phyloP scores from a whole-genome alignment of 1,139 yeast species.

The Taphrina flavorubra region DNA sequence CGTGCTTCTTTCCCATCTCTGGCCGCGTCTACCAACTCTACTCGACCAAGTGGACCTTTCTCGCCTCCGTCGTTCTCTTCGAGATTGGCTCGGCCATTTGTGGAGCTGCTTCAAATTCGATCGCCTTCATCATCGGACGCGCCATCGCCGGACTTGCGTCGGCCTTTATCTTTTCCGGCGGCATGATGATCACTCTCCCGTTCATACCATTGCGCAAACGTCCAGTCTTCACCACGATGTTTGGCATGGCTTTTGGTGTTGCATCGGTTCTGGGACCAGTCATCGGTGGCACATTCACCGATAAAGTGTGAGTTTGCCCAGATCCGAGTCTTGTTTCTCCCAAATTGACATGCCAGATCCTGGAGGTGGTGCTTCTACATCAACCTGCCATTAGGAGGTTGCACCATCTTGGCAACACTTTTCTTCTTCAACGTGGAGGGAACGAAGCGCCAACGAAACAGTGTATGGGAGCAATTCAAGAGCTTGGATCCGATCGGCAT shows the following conservation, averaged over 20 bases:
- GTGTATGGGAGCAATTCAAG: slow-evolving; percentile 52
- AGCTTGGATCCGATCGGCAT: slow-evolving; percentile 60
- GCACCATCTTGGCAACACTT: slow-evolving; percentile 58
- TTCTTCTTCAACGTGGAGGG: slow-evolving; percentile 64
- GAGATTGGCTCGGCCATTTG: slow-evolving; percentile 55
- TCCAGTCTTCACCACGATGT: slow-evolving; percentile 58
- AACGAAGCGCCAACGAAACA: slow-evolving; percentile 54
- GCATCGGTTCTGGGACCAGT: slow-evolving; percentile 70
- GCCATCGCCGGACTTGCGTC: slow-evolving; percentile 76
- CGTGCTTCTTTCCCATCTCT: slow-evolving; percentile 56
- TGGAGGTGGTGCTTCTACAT: slow-evolving; percentile 85
- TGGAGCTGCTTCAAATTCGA: slow-evolving; percentile 65
- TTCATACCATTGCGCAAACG: slow-evolving; percentile 64
- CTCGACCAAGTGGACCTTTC: slow-evolving; percentile 63
- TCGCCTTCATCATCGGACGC: slow-evolving; percentile 70
- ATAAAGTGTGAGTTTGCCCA: slow-evolving; percentile 45
- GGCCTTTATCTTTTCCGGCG: slow-evolving; percentile 69
- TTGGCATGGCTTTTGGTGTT: slow-evolving; percentile 46
- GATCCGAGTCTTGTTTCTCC: neutral
- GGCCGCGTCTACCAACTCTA: slow-evolving; percentile 66
- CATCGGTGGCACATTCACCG: slow-evolving; percentile 65
- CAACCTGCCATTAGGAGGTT: slow-evolving; percentile 72
- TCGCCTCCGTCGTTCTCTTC: slow-evolving; percentile 61
- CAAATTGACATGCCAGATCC: slow-evolving; percentile 48
- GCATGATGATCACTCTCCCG: slow-evolving; percentile 65